phyloP scores from a whole-genome alignment of 306 rosid genomes.

The Rosa chinensis region DNA sequence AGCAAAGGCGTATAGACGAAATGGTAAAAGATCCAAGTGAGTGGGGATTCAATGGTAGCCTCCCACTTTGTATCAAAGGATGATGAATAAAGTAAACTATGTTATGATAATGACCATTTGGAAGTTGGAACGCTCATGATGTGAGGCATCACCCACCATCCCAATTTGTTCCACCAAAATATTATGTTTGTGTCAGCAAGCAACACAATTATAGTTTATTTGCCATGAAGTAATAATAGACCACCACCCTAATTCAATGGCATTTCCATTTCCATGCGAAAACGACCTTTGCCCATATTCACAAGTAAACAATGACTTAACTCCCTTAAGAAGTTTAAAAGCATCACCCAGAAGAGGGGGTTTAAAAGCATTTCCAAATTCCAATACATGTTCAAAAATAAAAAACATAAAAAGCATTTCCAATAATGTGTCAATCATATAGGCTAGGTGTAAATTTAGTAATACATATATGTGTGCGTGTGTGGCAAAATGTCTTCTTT shows the following conservation, averaged over 20 bases:
- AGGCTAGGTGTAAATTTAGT: background rate
- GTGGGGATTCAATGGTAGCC: slow-evolving; percentile 19
- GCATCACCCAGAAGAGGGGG: background rate
- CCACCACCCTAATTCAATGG: background rate
- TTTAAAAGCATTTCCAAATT: background rate
- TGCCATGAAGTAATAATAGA: slow-evolving; percentile 12
- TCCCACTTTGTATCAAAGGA: slow-evolving; percentile 4
- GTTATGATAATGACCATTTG: slow-evolving; percentile 18
- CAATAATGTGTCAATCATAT: background rate
- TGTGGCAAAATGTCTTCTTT: too few relatives aligned
- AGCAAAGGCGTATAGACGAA: background rate
- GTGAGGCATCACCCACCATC: slow-evolving; percentile 25
- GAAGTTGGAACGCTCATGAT: slow-evolving; percentile 17
- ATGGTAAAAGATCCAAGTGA: background rate
- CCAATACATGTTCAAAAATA: background rate
- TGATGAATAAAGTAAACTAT: slow-evolving; percentile 14
- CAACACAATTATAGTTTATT: slow-evolving; percentile 7
- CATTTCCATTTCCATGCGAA: background rate
- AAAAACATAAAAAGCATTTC: too few relatives aligned
- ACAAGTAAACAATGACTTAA: slow-evolving; percentile 16
- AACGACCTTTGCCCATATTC: slow-evolving; percentile 1
- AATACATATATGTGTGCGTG: too few relatives aligned
- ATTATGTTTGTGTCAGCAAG: slow-evolving; percentile 16
- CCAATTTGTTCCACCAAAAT: slow-evolving; percentile 15
- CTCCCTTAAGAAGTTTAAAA: too few relatives aligned